phyloP scores from a whole-genome alignment of 805 yeast species.

The Millerozyma miso region DNA sequence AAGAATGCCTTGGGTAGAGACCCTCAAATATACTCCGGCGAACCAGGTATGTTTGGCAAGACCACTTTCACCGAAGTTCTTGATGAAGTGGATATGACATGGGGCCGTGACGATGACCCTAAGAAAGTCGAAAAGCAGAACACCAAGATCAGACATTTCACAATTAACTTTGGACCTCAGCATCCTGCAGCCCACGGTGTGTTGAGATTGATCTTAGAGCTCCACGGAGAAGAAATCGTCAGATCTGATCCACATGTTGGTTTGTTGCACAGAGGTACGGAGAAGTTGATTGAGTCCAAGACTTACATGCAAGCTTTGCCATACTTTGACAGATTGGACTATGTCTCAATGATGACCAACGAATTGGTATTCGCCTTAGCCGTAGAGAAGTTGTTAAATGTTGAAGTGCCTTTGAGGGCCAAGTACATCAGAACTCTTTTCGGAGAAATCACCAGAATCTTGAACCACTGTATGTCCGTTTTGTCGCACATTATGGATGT shows the following conservation, averaged over 20 bases:
- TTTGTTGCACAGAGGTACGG: conserved; percentile 82
- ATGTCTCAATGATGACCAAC: conserved; percentile 85
- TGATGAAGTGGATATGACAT: conserved; percentile 43
- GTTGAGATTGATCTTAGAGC: conserved; percentile 76
- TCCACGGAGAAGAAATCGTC: conserved; percentile 84
- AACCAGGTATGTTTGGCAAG: conserved; percentile 31
- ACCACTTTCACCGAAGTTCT: conserved; percentile 43
- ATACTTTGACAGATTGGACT: conserved; percentile 82
- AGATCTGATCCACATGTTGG: conserved; percentile 90
- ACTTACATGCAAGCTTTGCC: conserved; percentile 87
- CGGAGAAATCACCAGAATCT: conserved; percentile 80
- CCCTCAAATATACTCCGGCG: conserved; percentile 31
- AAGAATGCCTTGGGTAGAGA: conserved; percentile 35
- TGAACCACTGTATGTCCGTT: conserved; percentile 84
- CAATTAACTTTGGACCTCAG: conserved; percentile 89
- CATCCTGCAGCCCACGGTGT: conserved; percentile 97
- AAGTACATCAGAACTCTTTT: conserved; percentile 81
- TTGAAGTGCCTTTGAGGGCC: conserved; percentile 82
- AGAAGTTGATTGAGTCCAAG: conserved; percentile 80
- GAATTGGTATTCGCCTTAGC: conserved; percentile 82
- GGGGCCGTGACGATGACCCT: conserved; percentile 43
- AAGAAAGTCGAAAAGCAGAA: conserved; percentile 39
- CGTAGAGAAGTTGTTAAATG: conserved; percentile 76
- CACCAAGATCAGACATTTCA: conserved; percentile 74
- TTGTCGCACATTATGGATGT: conserved; percentile 91